phyloP scores from a whole-genome alignment of 139 green algal genomes.

The Coelastrella sp. region DNA sequence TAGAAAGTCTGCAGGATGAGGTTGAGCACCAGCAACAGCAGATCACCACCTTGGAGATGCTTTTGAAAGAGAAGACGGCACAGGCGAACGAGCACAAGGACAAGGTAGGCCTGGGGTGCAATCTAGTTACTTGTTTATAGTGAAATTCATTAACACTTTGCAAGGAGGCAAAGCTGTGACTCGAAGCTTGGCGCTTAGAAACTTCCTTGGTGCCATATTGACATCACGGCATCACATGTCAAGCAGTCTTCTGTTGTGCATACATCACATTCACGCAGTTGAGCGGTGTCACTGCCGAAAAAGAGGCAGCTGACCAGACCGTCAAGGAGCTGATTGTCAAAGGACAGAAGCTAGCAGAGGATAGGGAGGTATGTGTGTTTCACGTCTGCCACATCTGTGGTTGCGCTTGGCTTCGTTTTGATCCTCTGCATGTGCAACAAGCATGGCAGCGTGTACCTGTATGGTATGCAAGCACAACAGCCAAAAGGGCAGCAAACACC shows the following conservation, averaged over 20 bases:
- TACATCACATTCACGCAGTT: slow-evolving; percentile 20
- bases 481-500: too few species aligned
- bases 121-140: too few species aligned
- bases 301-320: slow-evolving; percentile 49
- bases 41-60: slow-evolving; percentile 41
- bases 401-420: too few species aligned
- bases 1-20: slow-evolving; percentile 45
- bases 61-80: slow-evolving; percentile 45
- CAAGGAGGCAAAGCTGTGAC: too few species aligned
- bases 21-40: slow-evolving; percentile 47
- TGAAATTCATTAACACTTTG: too few species aligned
- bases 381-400: not conserved
- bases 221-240: too few species aligned
- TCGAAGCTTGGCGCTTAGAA: too few species aligned
- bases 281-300: slow-evolving; percentile 27
- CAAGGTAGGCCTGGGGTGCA: not conserved
- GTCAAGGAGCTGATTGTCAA: slow-evolving; percentile 38
- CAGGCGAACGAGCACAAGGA: not conserved
- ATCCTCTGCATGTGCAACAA: too few species aligned
- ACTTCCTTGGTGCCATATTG: too few species aligned
- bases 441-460: too few species aligned
- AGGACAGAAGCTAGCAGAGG: slow-evolving; percentile 29
- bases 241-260: too few species aligned
- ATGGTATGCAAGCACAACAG: too few species aligned
- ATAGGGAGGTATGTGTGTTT: slow-evolving; percentile 43